Conservation (phyloP, 192 early-diverging fungal species). For the Geranomyces michiganensis region DNA sequence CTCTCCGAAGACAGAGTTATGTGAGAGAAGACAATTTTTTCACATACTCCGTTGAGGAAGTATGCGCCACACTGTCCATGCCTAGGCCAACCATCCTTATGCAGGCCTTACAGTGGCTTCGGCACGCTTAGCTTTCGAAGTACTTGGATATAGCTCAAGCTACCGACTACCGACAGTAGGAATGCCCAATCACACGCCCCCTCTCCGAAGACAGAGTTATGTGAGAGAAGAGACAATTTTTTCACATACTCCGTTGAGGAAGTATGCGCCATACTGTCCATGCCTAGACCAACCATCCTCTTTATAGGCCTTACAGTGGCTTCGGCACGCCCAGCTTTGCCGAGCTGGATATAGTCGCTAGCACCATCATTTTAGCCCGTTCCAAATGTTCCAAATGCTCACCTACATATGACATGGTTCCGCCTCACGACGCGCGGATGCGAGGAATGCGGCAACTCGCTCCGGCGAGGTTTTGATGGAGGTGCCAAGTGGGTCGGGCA, state of each 20-base stretch:
- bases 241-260: constrained; percentile 14
- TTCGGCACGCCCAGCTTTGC: constrained; percentile 7
- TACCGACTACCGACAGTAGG: constrained; percentile 5
- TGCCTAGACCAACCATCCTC: constrained; percentile 7
- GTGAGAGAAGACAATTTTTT: constrained; percentile 13
- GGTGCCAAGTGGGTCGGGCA: not conserved
- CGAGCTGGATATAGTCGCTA: constrained; percentile 12
- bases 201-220: constrained; percentile 12
- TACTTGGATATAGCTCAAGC: constrained; percentile 9
- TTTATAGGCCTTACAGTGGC: constrained; percentile 8
- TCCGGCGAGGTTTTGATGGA: constrained; percentile 2
- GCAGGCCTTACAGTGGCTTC: constrained; percentile 7
- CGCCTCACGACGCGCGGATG: not conserved
- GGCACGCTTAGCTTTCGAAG: constrained; percentile 2
- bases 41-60: constrained; percentile 14
- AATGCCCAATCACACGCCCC: constrained; percentile 12
- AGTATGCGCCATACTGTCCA: constrained; percentile 9
- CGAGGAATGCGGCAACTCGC: constrained; percentile 9
- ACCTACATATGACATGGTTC: not conserved
- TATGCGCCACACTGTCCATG: constrained; percentile 8
- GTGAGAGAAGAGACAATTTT: constrained; percentile 11
- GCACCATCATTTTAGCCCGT: not conserved
- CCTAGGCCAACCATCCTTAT: not conserved
- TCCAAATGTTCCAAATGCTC: not conserved
- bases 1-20: constrained; percentile 12